Evolutionary conservation across 2,329 filamentous ascomycete species (phyloP).

Genomic region (Aspergillus sclerotialis): DNA sequence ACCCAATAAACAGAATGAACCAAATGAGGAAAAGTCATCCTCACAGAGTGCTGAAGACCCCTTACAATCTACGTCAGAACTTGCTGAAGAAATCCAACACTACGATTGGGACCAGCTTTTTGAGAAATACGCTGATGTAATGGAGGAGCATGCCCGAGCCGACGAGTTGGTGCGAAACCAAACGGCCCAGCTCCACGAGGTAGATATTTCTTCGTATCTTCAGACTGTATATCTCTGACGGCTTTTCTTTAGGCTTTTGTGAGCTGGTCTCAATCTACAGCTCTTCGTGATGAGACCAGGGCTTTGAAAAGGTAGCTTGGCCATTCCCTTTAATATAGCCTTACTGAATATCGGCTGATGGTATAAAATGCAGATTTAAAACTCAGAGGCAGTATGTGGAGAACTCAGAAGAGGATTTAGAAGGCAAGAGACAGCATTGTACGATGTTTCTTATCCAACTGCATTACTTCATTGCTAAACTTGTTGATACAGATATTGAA

Average conservation of each 20-base stretch:
- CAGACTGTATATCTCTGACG: constrained; percentile 3
- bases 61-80: constrained; percentile 15
- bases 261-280: constrained; percentile 68
- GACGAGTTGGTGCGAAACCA: constrained; percentile 63
- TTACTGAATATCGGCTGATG: too few species aligned
- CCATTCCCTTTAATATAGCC: neutral
- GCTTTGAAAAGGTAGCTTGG: constrained; percentile 62
- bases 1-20: neutral
- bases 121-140: constrained; percentile 58
- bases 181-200: constrained; percentile 61
- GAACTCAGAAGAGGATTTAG: constrained; percentile 63
- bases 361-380: constrained; percentile 51
- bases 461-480: constrained; percentile 8
- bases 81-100: constrained; percentile 46
- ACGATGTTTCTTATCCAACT: constrained; percentile 27
- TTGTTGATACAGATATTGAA: constrained; percentile 27
- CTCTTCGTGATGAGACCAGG: constrained; percentile 66
- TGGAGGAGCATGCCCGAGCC: constrained; percentile 54
- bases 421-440: constrained; percentile 76
- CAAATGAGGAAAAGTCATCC: neutral
- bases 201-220: constrained; percentile 18
- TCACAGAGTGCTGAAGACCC: constrained; percentile 3
- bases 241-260: constrained; percentile 59
- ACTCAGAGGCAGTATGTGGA: constrained; percentile 73
- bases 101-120: constrained; percentile 79